A percentile compares a stretch with the other conserved stretches of the same genome.
phyloP scores from a whole-genome alignment of 2,329 filamentous ascomycete genomes.

The Xylaria digitata region DNA sequence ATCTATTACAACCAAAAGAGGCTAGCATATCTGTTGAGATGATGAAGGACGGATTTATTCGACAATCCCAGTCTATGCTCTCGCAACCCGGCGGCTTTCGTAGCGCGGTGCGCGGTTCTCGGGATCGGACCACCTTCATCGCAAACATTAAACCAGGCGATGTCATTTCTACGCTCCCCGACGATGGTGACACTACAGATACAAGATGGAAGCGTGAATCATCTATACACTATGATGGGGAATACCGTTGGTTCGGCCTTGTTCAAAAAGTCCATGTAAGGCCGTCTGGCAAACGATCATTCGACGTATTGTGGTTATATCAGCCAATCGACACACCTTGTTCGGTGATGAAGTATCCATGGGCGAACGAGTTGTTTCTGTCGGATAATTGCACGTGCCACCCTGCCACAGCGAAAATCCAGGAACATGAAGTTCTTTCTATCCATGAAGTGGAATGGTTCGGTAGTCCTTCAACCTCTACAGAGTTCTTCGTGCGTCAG shows the following conservation, averaged over 20 bases:
- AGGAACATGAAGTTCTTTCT: slow-evolving; percentile 65
- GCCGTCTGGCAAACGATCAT: slow-evolving; percentile 53
- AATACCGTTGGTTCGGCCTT: slow-evolving; percentile 75
- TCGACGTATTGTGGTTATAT: slow-evolving; percentile 81
- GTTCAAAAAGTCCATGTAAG: slow-evolving; percentile 67
- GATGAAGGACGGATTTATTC: slow-evolving; percentile 48
- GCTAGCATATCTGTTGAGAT: slow-evolving; percentile 45
- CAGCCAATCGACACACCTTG: slow-evolving; percentile 77
- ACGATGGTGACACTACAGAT: slow-evolving; percentile 59
- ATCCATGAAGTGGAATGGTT: slow-evolving; percentile 70
- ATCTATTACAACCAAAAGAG: slow-evolving; percentile 57
- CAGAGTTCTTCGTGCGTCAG: slow-evolving; percentile 76
- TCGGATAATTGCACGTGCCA: slow-evolving; percentile 80
- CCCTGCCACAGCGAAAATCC: slow-evolving; percentile 54
- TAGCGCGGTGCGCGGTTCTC: slow-evolving; percentile 4
- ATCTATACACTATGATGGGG: slow-evolving; percentile 56
- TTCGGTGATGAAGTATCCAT: slow-evolving; percentile 73
- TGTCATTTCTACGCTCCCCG: slow-evolving; percentile 61
- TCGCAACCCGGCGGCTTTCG: slow-evolving; percentile 8
- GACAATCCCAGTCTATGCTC: slow-evolving; percentile 25
- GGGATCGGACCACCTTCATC: slow-evolving; percentile 42
- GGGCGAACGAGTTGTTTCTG: slow-evolving; percentile 78
- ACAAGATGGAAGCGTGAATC: slow-evolving; percentile 67
- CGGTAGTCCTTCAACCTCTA: slow-evolving; percentile 57
- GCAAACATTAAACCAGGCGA: slow-evolving; percentile 57